phyloP scores from a whole-genome alignment of 805 yeast genomes.

The Candida maris region DNA sequence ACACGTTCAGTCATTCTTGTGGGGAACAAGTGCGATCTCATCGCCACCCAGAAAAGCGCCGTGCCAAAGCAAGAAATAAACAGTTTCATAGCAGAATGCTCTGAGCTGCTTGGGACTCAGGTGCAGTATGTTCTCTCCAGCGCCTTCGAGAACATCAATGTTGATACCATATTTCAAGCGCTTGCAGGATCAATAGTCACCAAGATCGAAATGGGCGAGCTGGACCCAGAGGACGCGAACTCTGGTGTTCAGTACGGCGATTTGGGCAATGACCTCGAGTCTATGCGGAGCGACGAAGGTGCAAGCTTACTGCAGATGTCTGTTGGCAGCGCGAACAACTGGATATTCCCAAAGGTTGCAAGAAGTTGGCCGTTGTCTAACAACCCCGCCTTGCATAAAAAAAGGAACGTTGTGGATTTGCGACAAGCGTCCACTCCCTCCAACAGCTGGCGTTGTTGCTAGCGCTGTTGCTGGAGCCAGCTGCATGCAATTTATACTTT shows the following conservation, averaged over 20 bases:
- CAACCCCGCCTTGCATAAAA: background rate
- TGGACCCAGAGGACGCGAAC: constrained; percentile 44
- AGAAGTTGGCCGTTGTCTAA: background rate
- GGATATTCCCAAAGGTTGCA: background rate
- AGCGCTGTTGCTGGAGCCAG: constrained; percentile 2
- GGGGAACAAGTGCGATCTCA: constrained; percentile 34
- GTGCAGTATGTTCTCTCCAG: constrained; percentile 39
- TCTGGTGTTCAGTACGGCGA: constrained; percentile 49
- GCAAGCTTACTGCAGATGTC: constrained; percentile 1
- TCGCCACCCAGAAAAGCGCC: background rate
- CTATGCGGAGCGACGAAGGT: constrained; percentile 7
- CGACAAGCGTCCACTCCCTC: background rate
- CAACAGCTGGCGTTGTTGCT: constrained; percentile 1
- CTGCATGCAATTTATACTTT: background rate
- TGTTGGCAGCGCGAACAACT: constrained; percentile 5
- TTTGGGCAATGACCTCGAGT: constrained; percentile 18
- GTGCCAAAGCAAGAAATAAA: constrained; percentile 12
- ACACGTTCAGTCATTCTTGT: constrained; percentile 31
- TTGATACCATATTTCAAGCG: constrained; percentile 37
- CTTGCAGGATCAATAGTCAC: constrained; percentile 40
- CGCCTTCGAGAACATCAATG: constrained; percentile 39
- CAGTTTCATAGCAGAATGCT: constrained; percentile 21
- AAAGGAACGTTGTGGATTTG: constrained; percentile 1
- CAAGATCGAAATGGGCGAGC: constrained; percentile 43
- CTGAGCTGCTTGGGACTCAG: constrained; percentile 23